phyloP scores from a whole-genome alignment of 768 basidiomycete species.

The Infundibulicybe gibba region DNA sequence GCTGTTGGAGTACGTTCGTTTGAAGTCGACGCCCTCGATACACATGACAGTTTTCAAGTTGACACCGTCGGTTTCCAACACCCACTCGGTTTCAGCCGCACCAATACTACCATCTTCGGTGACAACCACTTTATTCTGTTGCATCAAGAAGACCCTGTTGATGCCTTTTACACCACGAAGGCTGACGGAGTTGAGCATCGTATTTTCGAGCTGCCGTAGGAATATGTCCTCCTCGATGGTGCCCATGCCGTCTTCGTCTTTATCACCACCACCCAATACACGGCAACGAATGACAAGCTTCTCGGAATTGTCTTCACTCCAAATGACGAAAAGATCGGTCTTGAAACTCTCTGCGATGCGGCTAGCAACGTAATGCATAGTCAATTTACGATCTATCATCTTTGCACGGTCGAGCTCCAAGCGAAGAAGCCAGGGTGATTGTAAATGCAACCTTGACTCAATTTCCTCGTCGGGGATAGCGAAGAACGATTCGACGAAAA shows the following conservation, averaged over 20 bases:
- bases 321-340: constrained; percentile 95
- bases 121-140: constrained; percentile 76
- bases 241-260: constrained; percentile 78
- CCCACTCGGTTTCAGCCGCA: constrained; percentile 80
- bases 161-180: constrained; percentile 92
- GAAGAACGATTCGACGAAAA: constrained; percentile 99
- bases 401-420: constrained; percentile 95
- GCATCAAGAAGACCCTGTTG: constrained; percentile 88
- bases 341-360: constrained; percentile 94
- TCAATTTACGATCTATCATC: constrained; percentile 96
- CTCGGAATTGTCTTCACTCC: constrained; percentile 98
- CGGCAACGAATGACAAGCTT: constrained; percentile 97
- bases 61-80: constrained; percentile 94
- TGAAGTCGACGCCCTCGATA: constrained; percentile 92
- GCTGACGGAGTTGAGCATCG: constrained; percentile 93
- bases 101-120: constrained; percentile 63
- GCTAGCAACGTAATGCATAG: constrained; percentile 92
- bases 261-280: constrained; percentile 79
- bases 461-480: constrained; percentile 98
- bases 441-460: constrained; percentile 83
- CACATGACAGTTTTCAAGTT: constrained; percentile 95
- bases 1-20: constrained; percentile 94
- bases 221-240: constrained; percentile 91
- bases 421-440: constrained; percentile 97
- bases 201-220: constrained; percentile 92